Conservation (phyloP, 192 early-diverging fungal species). For the Haplosporangium gracile region DNA sequence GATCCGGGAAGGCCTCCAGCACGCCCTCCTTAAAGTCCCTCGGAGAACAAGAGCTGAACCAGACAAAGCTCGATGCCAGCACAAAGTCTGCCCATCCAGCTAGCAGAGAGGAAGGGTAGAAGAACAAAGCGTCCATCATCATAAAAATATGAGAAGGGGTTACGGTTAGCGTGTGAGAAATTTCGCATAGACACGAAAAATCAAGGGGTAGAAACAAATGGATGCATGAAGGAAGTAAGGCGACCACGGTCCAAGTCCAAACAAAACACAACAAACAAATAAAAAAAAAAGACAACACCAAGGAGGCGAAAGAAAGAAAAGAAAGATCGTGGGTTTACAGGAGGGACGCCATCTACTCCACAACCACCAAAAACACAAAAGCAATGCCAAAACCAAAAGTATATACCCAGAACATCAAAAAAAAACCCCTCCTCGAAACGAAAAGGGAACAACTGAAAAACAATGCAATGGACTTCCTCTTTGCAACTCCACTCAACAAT, state of each 20-base stretch:
- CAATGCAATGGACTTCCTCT: too few relatives aligned
- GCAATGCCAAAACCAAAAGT: too few relatives aligned
- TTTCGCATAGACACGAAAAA: neutral
- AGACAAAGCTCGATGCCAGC: conserved; percentile 48
- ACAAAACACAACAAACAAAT: neutral
- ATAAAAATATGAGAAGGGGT: neutral
- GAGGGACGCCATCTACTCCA: too few relatives aligned
- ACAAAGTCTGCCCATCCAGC: conserved; percentile 61
- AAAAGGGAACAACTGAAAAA: too few relatives aligned
- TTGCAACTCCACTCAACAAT: too few relatives aligned
- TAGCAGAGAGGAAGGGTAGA: neutral
- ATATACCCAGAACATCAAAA: too few relatives aligned
- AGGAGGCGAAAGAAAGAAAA: too few relatives aligned
- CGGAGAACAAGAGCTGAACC: conserved; percentile 44
- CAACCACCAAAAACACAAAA: too few relatives aligned
- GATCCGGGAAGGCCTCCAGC: conserved; percentile 44
- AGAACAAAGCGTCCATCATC: neutral
- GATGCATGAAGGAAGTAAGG: neutral
- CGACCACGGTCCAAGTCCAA: neutral
- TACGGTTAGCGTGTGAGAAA: neutral
- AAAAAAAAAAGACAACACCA: too few relatives aligned
- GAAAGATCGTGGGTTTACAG: too few relatives aligned
- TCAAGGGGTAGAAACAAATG: neutral
- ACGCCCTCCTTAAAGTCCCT: conserved; percentile 52
- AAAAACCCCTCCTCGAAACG: too few relatives aligned